phyloP scores from a whole-genome alignment of 140 eudicot genomes.

The Cichorium intybus region DNA sequence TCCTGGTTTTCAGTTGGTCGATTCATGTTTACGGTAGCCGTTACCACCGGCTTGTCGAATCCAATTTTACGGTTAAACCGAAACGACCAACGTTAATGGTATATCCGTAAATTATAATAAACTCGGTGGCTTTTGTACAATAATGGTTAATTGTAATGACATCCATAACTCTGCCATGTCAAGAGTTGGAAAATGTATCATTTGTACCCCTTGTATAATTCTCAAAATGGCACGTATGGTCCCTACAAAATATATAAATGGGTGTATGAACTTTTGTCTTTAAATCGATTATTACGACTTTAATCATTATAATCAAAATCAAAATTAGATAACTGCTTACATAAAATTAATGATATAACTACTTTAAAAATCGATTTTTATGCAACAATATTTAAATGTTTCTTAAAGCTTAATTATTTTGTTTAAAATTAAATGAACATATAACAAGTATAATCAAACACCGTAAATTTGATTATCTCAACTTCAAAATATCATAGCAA shows the following conservation, averaged over 20 bases:
- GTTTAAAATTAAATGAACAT: too few relatives aligned
- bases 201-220: not conserved
- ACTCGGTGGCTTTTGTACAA: not conserved
- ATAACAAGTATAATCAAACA: too few relatives aligned
- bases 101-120: not conserved
- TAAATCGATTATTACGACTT: too few relatives aligned
- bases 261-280: not conserved
- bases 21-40: not conserved
- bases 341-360: not conserved
- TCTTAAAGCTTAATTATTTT: too few relatives aligned
- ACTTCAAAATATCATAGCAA: too few relatives aligned
- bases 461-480: too few relatives aligned
- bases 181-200: not conserved
- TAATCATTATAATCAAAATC: too few relatives aligned
- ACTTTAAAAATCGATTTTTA: too few relatives aligned
- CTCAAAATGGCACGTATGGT: not conserved
- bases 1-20: constrained; percentile 7
- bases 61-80: not conserved
- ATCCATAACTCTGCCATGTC: not conserved
- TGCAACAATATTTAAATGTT: too few relatives aligned
- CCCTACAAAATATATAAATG: not conserved
- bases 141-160: not conserved
- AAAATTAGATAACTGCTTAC: not conserved
- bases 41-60: not conserved
- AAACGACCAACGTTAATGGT: not conserved